Evolutionary conservation across 2,329 filamentous ascomycete species (phyloP).

Genomic region (Thielaviopsis punctulata): DNA sequence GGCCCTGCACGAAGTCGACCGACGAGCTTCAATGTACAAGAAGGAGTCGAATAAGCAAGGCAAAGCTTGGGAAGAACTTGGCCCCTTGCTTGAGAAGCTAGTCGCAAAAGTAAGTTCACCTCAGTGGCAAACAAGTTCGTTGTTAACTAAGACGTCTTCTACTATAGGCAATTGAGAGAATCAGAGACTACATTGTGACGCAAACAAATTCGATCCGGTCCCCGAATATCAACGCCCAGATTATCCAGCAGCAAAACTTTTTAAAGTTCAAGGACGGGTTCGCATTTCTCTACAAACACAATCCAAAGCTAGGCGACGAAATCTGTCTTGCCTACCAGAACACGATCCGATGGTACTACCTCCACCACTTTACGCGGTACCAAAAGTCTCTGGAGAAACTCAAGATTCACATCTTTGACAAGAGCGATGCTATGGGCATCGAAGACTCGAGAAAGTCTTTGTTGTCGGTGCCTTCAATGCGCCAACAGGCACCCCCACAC

Average conservation of each 20-base stretch:
- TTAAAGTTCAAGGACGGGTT: conserved; percentile 78
- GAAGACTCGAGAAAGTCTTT: conserved; percentile 53
- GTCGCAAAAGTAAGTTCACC: conserved; percentile 48
- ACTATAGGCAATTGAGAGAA: conserved; percentile 68
- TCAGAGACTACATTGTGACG: conserved; percentile 82
- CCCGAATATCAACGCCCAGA: conserved; percentile 90
- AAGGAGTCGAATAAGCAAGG: conserved; percentile 45
- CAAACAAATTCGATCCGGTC: conserved; percentile 90
- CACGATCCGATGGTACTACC: conserved; percentile 97
- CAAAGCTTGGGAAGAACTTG: conserved; percentile 69
- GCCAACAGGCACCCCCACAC: conserved; percentile 41
- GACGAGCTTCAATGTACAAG: conserved; percentile 54
- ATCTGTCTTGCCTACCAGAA: conserved; percentile 90
- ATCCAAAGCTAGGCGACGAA: conserved; percentile 69
- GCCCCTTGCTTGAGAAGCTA: conserved; percentile 69
- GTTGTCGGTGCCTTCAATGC: conserved; percentile 25
- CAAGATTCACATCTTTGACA: conserved; percentile 67
- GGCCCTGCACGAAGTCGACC: conserved; percentile 68
- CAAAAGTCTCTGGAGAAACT: conserved; percentile 68
- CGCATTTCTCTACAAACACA: conserved; percentile 66
- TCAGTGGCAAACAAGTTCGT: not conserved
- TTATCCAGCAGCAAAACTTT: conserved; percentile 88
- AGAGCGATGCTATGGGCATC: conserved; percentile 64
- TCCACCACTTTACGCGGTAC: conserved; percentile 81
- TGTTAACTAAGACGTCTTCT: conserved; percentile 3